Conservation (phyloP, 441 rosid species). For the Macaranga tanarius region DNA sequence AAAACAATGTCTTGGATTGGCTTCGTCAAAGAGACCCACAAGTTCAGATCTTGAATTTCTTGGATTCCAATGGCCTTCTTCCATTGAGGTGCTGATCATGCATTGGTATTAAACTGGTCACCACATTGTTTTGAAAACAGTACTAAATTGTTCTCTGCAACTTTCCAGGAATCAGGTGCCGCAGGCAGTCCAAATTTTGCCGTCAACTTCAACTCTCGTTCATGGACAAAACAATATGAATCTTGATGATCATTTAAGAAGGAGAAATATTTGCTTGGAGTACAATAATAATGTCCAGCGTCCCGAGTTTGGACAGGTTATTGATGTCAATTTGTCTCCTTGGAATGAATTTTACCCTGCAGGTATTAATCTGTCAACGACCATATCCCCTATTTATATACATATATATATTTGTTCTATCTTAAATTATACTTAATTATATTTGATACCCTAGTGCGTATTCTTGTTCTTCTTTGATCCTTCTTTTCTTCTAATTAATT, state of each 20-base stretch:
- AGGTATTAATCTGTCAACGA: slow-evolving; percentile 1
- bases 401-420: too few relatives aligned
- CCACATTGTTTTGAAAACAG: not conserved
- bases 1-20: slow-evolving; percentile 31
- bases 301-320: slow-evolving; percentile 31
- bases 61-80: slow-evolving; percentile 38
- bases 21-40: slow-evolving; percentile 34
- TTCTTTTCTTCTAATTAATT: not conserved
- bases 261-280: slow-evolving; percentile 26
- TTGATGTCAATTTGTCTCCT: slow-evolving; percentile 30
- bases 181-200: slow-evolving; percentile 9
- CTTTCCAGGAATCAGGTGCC: slow-evolving; percentile 30
- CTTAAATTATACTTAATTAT: too few relatives aligned
- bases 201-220: slow-evolving; percentile 18
- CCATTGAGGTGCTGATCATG: slow-evolving; percentile 27
- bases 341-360: slow-evolving; percentile 38
- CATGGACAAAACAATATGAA: slow-evolving; percentile 26
- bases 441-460: too few relatives aligned
- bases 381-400: too few relatives aligned
- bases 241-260: slow-evolving; percentile 21
- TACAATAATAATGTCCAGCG: slow-evolving; percentile 26
- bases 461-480: not conserved
- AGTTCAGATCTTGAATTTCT: slow-evolving; percentile 30
- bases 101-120: not conserved
- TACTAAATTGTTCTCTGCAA: not conserved